Evolutionary conservation across 495 filamentous ascomycete genomes (phyloP), one percentile per base, ranked within the genome.

Genomic region (Elaphomyces granulatus): DNA sequence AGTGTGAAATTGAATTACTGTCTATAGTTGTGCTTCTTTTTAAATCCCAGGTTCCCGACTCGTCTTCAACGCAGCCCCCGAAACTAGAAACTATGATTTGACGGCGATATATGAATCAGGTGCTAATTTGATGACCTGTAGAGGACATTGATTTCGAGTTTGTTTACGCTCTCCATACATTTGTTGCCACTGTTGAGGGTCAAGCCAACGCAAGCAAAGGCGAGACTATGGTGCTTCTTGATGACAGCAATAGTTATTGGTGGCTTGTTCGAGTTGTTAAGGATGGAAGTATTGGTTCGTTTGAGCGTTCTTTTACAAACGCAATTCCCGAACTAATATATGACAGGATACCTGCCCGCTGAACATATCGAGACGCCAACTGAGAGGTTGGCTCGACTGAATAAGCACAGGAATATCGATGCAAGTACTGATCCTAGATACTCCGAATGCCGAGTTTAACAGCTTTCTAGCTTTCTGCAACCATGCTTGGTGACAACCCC

Each of bases 111-210:
- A n/a, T n/a, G n/a, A n/a, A n/a, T n/a, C n/a, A n/a, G n/a, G n/a
- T n/a, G n/a, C n/a, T n/a, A n/a, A n/a, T n/a, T n/a, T 87, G 78
- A 86, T 76, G 68, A 66, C 67, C 72, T 54, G 47, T 58, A 84
- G 90, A 99, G 74, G 90, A 96, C 58, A 99, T 99, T 61, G 87
- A 99, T 70, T 96, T 99, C 60, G 88, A 96, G 50, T 94, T 96
- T 61, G 90, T 99, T 41, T 99, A 99, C 60, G 90, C 90, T 36
- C 68, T 99, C 43, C 90, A 95, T 59, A 96, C 87, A 18, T 99
- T 99, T 53, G 83, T 90, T 39, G 90, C 90, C 23, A 96, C 88
- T 1, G 90, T 96, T 37, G 92, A 99, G 61, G 90, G 90, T 4
- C 90, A 99, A 60, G 90, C 90, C 42, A 96, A 96, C 67, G 90